Conservation (phyloP, 164 flowering plant species). For the Akebia trifoliata region DNA sequence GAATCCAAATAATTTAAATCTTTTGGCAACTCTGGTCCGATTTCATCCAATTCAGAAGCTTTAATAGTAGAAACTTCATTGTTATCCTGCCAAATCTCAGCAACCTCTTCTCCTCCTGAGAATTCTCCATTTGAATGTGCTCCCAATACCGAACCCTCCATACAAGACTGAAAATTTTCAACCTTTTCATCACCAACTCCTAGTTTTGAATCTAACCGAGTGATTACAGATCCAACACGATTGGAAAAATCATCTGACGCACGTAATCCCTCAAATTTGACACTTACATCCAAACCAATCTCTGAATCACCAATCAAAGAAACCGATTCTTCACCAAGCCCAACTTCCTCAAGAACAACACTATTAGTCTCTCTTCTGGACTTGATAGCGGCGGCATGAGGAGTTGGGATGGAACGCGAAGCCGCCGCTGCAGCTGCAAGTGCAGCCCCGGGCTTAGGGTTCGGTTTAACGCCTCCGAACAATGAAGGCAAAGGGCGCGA, state of each 20-base stretch:
- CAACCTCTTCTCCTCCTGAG: conserved; percentile 5
- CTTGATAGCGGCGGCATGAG: conserved; percentile 84
- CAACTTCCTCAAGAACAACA: conserved; percentile 4
- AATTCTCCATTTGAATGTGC: conserved; percentile 1
- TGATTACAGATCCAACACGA: conserved; percentile 11
- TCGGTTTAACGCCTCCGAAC: conserved; percentile 55
- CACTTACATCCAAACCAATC: conserved; percentile 11
- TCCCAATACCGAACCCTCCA: conserved; percentile 6
- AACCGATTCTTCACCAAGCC: conserved; percentile 1
- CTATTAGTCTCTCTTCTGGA: conserved; percentile 43
- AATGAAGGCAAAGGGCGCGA: conserved; percentile 28
- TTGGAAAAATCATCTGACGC: neutral
- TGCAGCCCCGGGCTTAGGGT: conserved; percentile 93
- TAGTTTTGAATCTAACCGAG: conserved; percentile 8
- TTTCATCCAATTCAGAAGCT: conserved; percentile 10
- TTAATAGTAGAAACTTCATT: conserved; percentile 3
- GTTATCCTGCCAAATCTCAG: conserved; percentile 6
- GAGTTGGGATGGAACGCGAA: conserved; percentile 64
- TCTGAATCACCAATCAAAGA: conserved; percentile 10
- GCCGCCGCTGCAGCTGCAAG: conserved; percentile 97
- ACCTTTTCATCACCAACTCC: conserved; percentile 4
- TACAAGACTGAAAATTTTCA: neutral
- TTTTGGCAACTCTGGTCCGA: conserved; percentile 1
- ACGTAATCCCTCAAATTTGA: conserved; percentile 5
- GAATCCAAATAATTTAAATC: conserved; percentile 4